Percentiles rank a stretch among this genome's conserved stretches.
Evolutionary conservation across 2,329 filamentous ascomycete species (phyloP).

Genomic region (Fusarium sp.): DNA sequence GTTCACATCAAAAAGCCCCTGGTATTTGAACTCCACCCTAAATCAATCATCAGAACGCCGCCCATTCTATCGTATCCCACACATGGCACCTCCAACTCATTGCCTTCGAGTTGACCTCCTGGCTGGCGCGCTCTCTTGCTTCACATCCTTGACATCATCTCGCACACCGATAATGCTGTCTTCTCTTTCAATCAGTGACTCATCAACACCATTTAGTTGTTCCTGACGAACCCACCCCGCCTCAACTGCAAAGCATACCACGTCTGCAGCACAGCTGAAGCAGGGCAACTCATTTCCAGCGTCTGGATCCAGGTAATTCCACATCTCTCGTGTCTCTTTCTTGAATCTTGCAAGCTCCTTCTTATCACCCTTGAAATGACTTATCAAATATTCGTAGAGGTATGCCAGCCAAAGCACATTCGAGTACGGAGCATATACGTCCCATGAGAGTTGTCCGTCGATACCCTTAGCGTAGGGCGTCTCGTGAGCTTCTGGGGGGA

Average conservation of each 20-base stretch:
- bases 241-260: constrained; percentile 66
- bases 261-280: constrained; percentile 65
- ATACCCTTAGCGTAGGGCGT: constrained; percentile 57
- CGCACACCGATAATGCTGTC: constrained; percentile 53
- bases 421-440: constrained; percentile 65
- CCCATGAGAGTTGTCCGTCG: constrained; percentile 63
- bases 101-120: constrained; percentile 40
- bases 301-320: constrained; percentile 62
- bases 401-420: constrained; percentile 74
- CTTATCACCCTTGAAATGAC: constrained; percentile 58
- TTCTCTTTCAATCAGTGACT: constrained; percentile 50
- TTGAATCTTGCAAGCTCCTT: constrained; percentile 58
- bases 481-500: constrained; percentile 58
- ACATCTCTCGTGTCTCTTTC: constrained; percentile 61
- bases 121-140: constrained; percentile 29
- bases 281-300: constrained; percentile 58
- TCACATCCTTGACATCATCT: constrained; percentile 38
- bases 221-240: constrained; percentile 65
- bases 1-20: neutral
- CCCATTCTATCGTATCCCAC: neutral
- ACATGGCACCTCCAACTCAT: constrained; percentile 1
- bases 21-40: constrained; percentile 28
- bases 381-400: constrained; percentile 63
- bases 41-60: constrained; percentile 4
- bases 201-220: constrained; percentile 56